Percentiles rank a stretch among this genome's conserved stretches.
phyloP scores from a whole-genome alignment of 306 rosid species.

The Lathyrus oleraceus region DNA sequence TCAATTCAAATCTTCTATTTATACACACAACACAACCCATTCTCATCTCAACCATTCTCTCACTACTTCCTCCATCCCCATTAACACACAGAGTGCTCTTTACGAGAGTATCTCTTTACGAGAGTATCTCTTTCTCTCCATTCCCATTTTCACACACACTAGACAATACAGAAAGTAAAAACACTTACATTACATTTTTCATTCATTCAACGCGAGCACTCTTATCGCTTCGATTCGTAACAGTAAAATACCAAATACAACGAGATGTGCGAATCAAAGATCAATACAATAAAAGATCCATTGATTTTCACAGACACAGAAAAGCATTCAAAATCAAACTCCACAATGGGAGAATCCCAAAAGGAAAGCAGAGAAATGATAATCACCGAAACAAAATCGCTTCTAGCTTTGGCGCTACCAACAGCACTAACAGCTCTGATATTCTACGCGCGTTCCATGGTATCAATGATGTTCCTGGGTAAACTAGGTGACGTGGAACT shows the following conservation, averaged over 20 bases:
- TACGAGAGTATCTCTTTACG: constrained; percentile 42
- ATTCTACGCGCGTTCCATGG: constrained; percentile 76
- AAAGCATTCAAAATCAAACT: constrained; percentile 17
- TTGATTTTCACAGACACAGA: neutral
- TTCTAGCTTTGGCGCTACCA: constrained; percentile 60
- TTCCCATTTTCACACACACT: neutral
- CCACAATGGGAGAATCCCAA: neutral
- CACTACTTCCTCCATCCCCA: neutral
- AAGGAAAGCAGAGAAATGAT: neutral
- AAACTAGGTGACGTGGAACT: constrained; percentile 64
- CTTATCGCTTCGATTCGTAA: neutral
- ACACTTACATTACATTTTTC: neutral
- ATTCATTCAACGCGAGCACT: neutral
- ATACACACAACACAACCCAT: constrained; percentile 29
- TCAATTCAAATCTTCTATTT: constrained; percentile 36
- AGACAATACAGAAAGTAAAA: neutral
- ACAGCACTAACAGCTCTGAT: constrained; percentile 67
- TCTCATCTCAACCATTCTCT: constrained; percentile 26
- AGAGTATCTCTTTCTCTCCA: constrained; percentile 41
- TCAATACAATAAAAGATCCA: neutral
- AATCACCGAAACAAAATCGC: constrained; percentile 50
- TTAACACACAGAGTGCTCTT: constrained; percentile 44
- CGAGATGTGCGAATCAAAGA: constrained; percentile 27
- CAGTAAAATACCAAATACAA: no score
- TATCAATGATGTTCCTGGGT: constrained; percentile 89